phyloP scores from a whole-genome alignment of 495 filamentous ascomycete species.

The Aspergillus haitiensis region DNA sequence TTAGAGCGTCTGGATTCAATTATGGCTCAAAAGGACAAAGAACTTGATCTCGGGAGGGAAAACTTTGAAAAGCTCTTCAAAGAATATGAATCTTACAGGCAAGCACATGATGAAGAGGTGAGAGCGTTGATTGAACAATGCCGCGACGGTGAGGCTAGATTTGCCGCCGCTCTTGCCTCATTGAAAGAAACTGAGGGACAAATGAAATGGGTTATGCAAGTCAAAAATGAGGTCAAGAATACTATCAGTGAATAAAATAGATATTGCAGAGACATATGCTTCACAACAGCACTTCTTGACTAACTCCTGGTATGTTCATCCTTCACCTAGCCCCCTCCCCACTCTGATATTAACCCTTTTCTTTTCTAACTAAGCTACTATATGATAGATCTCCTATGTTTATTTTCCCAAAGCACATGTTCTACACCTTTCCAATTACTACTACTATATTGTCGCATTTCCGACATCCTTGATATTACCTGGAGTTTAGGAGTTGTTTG shows the following conservation, averaged over 20 bases:
- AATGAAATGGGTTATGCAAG: constrained; percentile 67
- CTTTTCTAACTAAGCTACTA: background rate
- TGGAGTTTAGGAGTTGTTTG: constrained; percentile 31
- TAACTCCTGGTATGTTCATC: background rate
- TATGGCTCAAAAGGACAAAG: constrained; percentile 68
- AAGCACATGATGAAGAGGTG: constrained; percentile 59
- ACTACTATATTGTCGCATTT: constrained; percentile 1
- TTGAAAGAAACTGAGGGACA: constrained; percentile 62
- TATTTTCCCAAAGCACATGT: background rate
- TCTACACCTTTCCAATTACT: constrained; percentile 10
- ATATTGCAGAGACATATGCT: background rate
- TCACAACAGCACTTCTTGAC: background rate
- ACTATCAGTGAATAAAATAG: constrained; percentile 38
- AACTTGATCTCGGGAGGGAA: constrained; percentile 57
- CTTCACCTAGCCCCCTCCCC: background rate
- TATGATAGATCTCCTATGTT: background rate
- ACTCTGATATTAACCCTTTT: too few relatives aligned
- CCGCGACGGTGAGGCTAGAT: constrained; percentile 52
- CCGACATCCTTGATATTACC: constrained; percentile 15
- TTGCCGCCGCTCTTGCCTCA: constrained; percentile 58
- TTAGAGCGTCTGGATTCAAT: constrained; percentile 63
- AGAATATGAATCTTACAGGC: constrained; percentile 63
- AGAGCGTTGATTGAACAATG: constrained; percentile 55
- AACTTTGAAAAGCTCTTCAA: constrained; percentile 59
- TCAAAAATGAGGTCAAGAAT: constrained; percentile 55